phyloP scores from a whole-genome alignment of 768 basidiomycete genomes.

The Dictyophora rubrovolvata region DNA sequence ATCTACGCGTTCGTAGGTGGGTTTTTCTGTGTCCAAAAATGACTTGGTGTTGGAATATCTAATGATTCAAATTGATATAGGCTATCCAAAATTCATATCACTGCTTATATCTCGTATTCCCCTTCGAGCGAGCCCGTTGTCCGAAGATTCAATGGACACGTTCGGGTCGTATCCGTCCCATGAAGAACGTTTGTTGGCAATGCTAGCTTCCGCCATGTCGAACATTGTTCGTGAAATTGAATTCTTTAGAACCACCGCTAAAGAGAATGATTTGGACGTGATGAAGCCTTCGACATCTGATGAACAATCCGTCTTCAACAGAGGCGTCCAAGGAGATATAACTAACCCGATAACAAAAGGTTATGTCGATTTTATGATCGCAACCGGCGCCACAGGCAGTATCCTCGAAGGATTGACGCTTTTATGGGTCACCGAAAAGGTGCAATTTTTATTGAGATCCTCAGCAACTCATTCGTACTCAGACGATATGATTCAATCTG shows the following conservation, averaged over 20 bases:
- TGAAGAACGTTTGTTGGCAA: conserved; percentile 32
- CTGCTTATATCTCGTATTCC: background rate
- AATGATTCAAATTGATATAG: background rate
- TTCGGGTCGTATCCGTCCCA: conserved; percentile 21
- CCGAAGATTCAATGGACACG: too few species aligned
- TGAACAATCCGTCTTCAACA: conserved; percentile 21
- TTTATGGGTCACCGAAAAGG: conserved; percentile 75
- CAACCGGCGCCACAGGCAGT: conserved; percentile 35
- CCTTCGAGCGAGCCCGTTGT: background rate
- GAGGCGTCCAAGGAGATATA: background rate
- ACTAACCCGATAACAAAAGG: background rate
- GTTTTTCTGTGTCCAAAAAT: background rate
- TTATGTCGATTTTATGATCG: conserved; percentile 29
- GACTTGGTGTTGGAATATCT: too few species aligned
- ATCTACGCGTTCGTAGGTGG: conserved; percentile 41
- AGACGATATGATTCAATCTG: background rate
- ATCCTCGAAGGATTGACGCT: conserved; percentile 60
- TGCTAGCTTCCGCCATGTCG: conserved; percentile 42
- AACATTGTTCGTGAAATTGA: conserved; percentile 48
- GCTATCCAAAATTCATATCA: conserved; percentile 4
- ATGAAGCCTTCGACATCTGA: conserved; percentile 36
- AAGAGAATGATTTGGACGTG: conserved; percentile 34
- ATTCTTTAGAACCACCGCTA: conserved; percentile 50
- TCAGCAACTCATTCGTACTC: background rate
- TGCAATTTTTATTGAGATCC: conserved; percentile 17